Percentiles rank a stretch among this genome's conserved stretches.
phyloP scores from a whole-genome alignment of 2,329 filamentous ascomycete genomes.

The Sporothrix inflata region DNA sequence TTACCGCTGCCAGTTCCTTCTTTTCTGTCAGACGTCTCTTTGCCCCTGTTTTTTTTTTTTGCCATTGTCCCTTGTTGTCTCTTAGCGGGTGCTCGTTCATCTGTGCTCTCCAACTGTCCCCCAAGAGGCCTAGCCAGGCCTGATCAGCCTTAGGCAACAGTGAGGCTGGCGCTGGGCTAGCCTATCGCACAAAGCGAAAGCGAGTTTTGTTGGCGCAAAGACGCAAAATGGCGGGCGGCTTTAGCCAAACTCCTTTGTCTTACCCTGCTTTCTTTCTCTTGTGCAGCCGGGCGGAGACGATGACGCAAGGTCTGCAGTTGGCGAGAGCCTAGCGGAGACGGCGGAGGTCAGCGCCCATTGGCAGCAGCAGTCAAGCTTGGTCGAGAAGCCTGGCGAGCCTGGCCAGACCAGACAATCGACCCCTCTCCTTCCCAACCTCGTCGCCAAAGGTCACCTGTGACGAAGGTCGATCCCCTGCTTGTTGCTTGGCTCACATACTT shows the following conservation, averaged over 20 bases:
- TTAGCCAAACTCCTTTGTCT: constrained; percentile 19
- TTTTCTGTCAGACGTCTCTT: not conserved
- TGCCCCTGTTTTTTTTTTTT: not conserved
- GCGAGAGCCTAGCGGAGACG: constrained; percentile 19
- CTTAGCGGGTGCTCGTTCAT: not conserved
- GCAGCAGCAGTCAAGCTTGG: constrained; percentile 14
- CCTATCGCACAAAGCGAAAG: constrained; percentile 1
- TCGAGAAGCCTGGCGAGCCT: constrained; percentile 4
- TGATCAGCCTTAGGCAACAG: constrained; percentile 5
- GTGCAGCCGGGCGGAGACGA: constrained; percentile 13
- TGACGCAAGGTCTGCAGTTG: constrained; percentile 26
- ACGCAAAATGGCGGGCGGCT: not conserved
- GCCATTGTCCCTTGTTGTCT: not conserved
- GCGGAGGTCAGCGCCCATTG: constrained; percentile 17
- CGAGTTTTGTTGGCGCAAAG: constrained; percentile 1
- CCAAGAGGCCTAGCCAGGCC: not conserved
- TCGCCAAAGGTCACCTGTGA: not conserved
- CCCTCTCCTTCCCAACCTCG: not conserved
- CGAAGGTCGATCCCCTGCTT: not conserved
- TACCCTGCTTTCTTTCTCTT: constrained; percentile 21
- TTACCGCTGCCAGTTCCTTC: not conserved
- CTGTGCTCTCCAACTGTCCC: constrained; percentile 2
- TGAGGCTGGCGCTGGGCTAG: not conserved
- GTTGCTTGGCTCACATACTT: not conserved
- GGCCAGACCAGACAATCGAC: not conserved